Evolutionary conservation across 1,139 yeast genomes (phyloP).

Genomic region (Geotrichum histeridarum): DNA sequence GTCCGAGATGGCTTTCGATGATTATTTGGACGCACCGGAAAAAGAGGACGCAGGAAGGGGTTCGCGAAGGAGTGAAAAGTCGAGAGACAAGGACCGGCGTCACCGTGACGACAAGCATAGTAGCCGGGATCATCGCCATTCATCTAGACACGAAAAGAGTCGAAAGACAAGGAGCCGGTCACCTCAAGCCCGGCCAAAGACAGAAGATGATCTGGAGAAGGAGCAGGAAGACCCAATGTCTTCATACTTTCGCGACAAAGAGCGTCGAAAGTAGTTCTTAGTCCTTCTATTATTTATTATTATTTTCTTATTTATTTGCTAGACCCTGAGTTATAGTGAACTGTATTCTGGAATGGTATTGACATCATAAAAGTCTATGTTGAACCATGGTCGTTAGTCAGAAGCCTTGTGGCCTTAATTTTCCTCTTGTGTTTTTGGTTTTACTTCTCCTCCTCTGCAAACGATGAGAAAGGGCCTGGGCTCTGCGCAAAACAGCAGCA

Average conservation of each 20-base stretch:
- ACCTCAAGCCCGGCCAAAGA: slow-evolving; percentile 3
- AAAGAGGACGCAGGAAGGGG: slow-evolving; percentile 3
- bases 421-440: neutral
- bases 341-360: no score
- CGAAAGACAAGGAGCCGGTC: slow-evolving; percentile 13
- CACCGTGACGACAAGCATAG: slow-evolving; percentile 14
- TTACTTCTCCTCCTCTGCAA: neutral
- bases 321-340: neutral
- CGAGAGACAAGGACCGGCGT: slow-evolving; percentile 10
- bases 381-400: neutral
- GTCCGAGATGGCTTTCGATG: slow-evolving; percentile 35
- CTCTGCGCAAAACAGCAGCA: neutral
- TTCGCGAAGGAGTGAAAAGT: neutral
- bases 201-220: slow-evolving; percentile 13
- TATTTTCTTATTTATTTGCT: neutral
- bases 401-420: neutral
- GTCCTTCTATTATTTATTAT: neutral
- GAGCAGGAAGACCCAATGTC: slow-evolving; percentile 18
- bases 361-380: no score
- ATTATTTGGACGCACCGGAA: slow-evolving; percentile 9
- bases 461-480: neutral
- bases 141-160: neutral
- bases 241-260: slow-evolving; percentile 11
- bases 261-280: neutral
- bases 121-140: neutral